Base-by-base conservation (phyloP, 768 basidiomycete species). In the Mycena epipterygia region DNA sequence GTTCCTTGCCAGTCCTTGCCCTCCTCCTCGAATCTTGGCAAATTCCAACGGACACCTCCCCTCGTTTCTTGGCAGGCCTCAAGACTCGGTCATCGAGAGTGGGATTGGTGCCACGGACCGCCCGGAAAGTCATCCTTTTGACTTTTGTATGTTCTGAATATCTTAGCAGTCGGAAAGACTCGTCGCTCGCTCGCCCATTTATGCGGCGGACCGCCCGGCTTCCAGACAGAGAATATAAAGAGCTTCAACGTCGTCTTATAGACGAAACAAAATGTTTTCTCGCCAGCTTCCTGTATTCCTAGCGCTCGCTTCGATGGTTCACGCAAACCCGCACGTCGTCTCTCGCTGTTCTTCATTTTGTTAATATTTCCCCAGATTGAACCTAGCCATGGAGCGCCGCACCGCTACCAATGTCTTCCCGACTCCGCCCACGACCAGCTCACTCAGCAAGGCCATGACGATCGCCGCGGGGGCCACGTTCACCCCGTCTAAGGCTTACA, bases 371-470 rank as follows among this genome's bases (percentile, higher is more conserved):
- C 32, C 14, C 32, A 66, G 55, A 2, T 17, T 49, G 53, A 65
- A 65, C 27, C 33, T 21, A 14, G 59, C 65, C 21, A 14, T 81
- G 53, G 74, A 81, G 63, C 76, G 76, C 30, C 81, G 82, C 30
- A 75, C 79, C 6, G 82, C 81, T 0, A 82, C 82, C 29, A 82
- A 81, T 51, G 76, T 77, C 37, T 83, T 78, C 60, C 83, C 83
- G 2, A 78, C 67, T 16, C 78, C 81, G 30, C 82, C 83, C 2
- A 80, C 78, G 9, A 82, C 81, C 35, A 80, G 74, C 51, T 77
- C 77, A n/a, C 75, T 84, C 46, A 83, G 81, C 73, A 74, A 74
- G 29, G 70, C 82, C 21, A 81, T 82, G 55, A 80, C 76, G 7
- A 65, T 83, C 49, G 76, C 73, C 8, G 80, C 80, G 25, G 81